Percentiles rank a stretch among this genome's conserved stretches.
These are phyloP conservation scores for Rhizophagus sp. DNA, from an alignment of 192 early-diverging fungal genomes.

Conservation along the genomic window DNA sequence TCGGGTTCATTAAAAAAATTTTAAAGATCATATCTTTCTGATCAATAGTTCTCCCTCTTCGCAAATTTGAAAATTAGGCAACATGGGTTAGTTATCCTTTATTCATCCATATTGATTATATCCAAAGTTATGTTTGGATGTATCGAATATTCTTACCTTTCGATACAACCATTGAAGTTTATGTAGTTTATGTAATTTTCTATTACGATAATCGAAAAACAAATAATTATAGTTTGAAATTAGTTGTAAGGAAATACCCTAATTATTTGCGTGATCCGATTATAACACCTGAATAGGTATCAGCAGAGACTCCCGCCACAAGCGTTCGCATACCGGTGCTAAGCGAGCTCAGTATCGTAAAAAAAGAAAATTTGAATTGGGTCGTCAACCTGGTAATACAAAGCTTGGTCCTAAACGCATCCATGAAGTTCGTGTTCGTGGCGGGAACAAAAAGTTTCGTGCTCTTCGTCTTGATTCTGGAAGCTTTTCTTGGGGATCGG, in stretches of 20 bases:
- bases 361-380: conserved; percentile 99
- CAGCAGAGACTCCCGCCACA: conserved; percentile 99
- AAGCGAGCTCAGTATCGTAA: conserved; percentile 99
- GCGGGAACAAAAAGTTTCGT: conserved; percentile 98
- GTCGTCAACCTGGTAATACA: conserved; percentile 98
- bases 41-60: background rate
- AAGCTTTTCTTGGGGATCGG: conserved; percentile 98
- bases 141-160: background rate
- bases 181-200: background rate
- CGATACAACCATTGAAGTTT: background rate
- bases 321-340: conserved; percentile 96
- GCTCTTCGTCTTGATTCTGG: conserved; percentile 96
- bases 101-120: conserved; percentile 5
- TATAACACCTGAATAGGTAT: conserved; percentile 74
- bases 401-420: conserved; percentile 97
- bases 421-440: conserved; percentile 94
- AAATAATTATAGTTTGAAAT: background rate
- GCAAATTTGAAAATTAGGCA: conserved; percentile 3
- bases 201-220: background rate
- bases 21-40: background rate
- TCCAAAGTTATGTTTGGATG: background rate
- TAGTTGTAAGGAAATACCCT: background rate
- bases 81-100: conserved; percentile 26
- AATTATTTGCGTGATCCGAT: background rate
- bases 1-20: background rate